These are phyloP conservation scores for Fraxinus cuspidata DNA, from an alignment of 257 asterid genomes.

Conservation along the genomic window DNA sequence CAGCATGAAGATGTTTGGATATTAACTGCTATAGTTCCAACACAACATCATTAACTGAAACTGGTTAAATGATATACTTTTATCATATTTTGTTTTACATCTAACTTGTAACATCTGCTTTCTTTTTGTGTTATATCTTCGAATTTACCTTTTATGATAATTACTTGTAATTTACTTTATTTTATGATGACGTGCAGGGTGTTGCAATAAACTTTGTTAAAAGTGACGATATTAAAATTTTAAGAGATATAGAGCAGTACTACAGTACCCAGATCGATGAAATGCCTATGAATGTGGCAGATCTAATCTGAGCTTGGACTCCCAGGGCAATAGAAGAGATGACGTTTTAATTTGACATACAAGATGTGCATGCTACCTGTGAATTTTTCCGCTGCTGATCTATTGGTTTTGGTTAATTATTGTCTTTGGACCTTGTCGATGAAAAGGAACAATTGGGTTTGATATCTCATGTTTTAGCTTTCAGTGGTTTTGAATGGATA, in stretches of 20 bases:
- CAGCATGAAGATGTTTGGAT: neutral
- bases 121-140: neutral
- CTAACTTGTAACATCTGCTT: neutral
- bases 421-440: neutral
- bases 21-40: neutral
- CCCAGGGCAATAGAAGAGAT: neutral
- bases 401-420: neutral
- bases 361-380: neutral
- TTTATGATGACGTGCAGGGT: slow-evolving; percentile 58
- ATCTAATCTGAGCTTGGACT: slow-evolving; percentile 46
- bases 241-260: slow-evolving; percentile 92
- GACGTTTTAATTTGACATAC: neutral
- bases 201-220: slow-evolving; percentile 95
- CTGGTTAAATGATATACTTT: neutral
- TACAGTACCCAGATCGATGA: slow-evolving; percentile 96
- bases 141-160: neutral
- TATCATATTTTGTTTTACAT: neutral
- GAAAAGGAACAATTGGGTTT: neutral
- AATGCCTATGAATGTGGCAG: slow-evolving; percentile 99
- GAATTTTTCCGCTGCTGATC: neutral
- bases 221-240: slow-evolving; percentile 88
- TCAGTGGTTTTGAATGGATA: neutral
- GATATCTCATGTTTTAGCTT: neutral
- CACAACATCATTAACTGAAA: neutral
- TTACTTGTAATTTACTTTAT: neutral